Evolutionary conservation across 106 monocot genomes (phyloP).

Genomic region (Amphibolis antarctica): DNA sequence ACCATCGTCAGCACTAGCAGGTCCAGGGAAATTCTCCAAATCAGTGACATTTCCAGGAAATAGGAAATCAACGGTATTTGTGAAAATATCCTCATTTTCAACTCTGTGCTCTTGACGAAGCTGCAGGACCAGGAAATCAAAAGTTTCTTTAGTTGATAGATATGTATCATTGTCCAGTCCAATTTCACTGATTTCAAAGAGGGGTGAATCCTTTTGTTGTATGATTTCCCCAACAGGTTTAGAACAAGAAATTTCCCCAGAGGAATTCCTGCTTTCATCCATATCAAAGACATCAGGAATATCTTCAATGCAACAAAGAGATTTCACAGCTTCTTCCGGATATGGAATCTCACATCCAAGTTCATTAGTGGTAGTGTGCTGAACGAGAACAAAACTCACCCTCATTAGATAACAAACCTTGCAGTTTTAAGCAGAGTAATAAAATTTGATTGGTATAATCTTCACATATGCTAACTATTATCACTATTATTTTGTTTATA

Average conservation of each 20-base stretch:
- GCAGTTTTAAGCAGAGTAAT: background rate
- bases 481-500: too few species aligned
- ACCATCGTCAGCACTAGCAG: conserved; percentile 17
- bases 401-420: background rate
- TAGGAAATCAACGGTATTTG: conserved; percentile 33
- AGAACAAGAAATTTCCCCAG: conserved; percentile 15
- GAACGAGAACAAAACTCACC: conserved; percentile 5
- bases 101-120: conserved; percentile 12
- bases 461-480: background rate
- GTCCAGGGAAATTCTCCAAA: conserved; percentile 23
- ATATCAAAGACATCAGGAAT: conserved; percentile 14
- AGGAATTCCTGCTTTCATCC: conserved; percentile 3
- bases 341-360: conserved; percentile 25
- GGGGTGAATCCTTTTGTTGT: conserved; percentile 19
- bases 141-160: conserved; percentile 18
- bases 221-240: conserved; percentile 7
- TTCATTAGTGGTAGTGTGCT: conserved; percentile 39
- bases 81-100: conserved; percentile 18
- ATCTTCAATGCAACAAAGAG: conserved; percentile 36
- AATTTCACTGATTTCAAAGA: conserved; percentile 50
- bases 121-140: conserved; percentile 27
- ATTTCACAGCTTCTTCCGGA: conserved; percentile 30
- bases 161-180: conserved; percentile 26
- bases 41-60: conserved; percentile 19
- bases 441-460: background rate